Percentiles rank a stretch among this genome's conserved stretches.
Conservation (phyloP, 1,284 basidiomycete species). For the Earliella scabrosa region DNA sequence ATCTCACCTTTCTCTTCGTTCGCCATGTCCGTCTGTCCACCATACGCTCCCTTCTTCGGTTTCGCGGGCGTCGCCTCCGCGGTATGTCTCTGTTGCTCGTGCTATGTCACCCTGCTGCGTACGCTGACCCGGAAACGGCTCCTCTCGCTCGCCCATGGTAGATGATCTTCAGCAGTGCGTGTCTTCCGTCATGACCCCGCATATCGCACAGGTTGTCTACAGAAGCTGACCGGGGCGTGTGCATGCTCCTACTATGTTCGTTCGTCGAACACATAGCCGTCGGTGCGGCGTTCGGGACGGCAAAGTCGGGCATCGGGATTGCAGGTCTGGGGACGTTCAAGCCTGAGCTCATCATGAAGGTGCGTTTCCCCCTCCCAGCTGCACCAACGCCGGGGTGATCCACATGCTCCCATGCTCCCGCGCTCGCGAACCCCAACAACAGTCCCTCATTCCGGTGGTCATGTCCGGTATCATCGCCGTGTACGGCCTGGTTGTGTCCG, state of each 20-base stretch:
- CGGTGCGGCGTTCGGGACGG: constrained; percentile 96
- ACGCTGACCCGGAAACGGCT: constrained; percentile 3
- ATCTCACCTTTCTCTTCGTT: neutral
- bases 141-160: constrained; percentile 32
- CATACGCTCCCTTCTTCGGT: constrained; percentile 86
- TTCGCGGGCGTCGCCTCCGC: constrained; percentile 84
- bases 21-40: constrained; percentile 61
- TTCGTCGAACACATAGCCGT: constrained; percentile 59
- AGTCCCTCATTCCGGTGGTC: constrained; percentile 92
- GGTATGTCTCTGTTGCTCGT: constrained; percentile 50
- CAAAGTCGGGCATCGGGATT: constrained; percentile 98
- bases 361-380: no score
- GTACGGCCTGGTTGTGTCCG: constrained; percentile 69
- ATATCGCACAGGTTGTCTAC: no score
- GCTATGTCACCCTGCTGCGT: neutral
- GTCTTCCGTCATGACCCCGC: neutral
- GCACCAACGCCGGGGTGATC: no score
- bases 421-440: neutral
- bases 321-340: constrained; percentile 93
- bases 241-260: neutral
- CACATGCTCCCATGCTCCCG: no score
- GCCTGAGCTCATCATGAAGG: constrained; percentile 99
- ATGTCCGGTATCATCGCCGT: constrained; percentile 77
- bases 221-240: no score
- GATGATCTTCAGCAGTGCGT: constrained; percentile 89